phyloP scores from a whole-genome alignment of 2,329 filamentous ascomycete genomes.

The Fusarium sp. region DNA sequence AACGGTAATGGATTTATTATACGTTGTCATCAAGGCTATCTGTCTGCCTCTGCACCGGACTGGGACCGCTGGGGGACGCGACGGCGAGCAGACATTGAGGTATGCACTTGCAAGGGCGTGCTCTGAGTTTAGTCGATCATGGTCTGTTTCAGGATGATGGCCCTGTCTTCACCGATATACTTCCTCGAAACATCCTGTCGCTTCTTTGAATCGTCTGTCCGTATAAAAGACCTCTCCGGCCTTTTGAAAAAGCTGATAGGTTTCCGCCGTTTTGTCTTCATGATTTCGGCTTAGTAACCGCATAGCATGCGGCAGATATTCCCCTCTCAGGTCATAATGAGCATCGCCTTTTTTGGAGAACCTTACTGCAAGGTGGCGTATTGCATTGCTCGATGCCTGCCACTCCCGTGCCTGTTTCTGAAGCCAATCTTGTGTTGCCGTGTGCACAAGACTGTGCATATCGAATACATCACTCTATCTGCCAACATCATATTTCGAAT shows the following conservation, averaged over 20 bases:
- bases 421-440: not conserved
- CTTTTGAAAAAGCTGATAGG: not conserved
- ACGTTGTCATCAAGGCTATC: no score
- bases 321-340: accelerated
- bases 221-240: accelerated
- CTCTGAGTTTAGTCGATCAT: accelerated
- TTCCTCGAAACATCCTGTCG: not conserved
- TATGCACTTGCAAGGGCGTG: not conserved
- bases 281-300: not conserved
- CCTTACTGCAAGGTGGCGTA: not conserved
- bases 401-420: not conserved
- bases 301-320: not conserved
- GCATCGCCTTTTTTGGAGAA: not conserved
- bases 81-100: no score
- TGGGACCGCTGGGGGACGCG: no score
- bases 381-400: accelerated
- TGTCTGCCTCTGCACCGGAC: no score
- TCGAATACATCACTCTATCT: not conserved
- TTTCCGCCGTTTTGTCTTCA: accelerated
- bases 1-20: no score
- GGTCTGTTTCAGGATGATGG: not conserved
- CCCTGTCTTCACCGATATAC: not conserved
- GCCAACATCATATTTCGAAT: no score
- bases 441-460: constrained; percentile 3
- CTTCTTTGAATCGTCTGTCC: not conserved